phyloP scores from a whole-genome alignment of 768 basidiomycete genomes.

The Hemileccinum impolitum region DNA sequence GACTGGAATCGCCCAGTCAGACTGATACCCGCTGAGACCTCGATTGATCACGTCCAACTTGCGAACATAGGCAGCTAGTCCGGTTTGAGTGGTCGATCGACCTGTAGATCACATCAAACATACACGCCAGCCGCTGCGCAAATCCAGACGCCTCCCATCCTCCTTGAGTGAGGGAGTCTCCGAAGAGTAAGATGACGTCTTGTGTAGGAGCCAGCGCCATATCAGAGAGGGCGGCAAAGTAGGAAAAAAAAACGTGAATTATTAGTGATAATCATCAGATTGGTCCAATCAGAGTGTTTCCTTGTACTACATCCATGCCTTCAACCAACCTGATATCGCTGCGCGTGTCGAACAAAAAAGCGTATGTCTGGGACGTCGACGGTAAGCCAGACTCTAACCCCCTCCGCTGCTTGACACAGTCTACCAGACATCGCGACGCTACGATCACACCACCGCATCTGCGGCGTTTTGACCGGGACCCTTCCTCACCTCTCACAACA shows the following conservation, averaged over 20 bases:
- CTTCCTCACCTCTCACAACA: slow-evolving; percentile 94
- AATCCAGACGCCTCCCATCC: slow-evolving; percentile 62
- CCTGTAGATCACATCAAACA: background rate
- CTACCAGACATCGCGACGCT: slow-evolving; percentile 72
- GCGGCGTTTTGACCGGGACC: slow-evolving; percentile 85
- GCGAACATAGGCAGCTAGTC: slow-evolving; percentile 68
- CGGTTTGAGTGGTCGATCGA: background rate
- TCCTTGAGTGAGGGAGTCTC: slow-evolving; percentile 78
- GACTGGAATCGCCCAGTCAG: slow-evolving; percentile 79
- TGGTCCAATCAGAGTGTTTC: background rate
- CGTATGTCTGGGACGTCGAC: slow-evolving; percentile 87
- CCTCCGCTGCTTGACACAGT: background rate
- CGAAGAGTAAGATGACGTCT: slow-evolving; percentile 71
- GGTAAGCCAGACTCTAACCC: slow-evolving; percentile 41
- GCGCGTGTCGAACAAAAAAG: slow-evolving; percentile 73
- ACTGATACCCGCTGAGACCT: slow-evolving; percentile 82
- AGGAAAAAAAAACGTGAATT: too few relatives aligned
- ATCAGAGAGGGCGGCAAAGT: background rate
- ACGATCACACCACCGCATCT: slow-evolving; percentile 77
- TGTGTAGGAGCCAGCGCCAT: slow-evolving; percentile 56
- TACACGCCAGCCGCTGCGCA: slow-evolving; percentile 57
- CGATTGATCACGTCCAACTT: slow-evolving; percentile 86
- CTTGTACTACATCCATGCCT: slow-evolving; percentile 7
- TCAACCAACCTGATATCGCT: slow-evolving; percentile 44
- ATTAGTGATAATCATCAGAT: background rate